Evolutionary conservation across 1,284 basidiomycete species (phyloP).

Genomic region (Cutaneotrichosporon cavernicola): DNA sequence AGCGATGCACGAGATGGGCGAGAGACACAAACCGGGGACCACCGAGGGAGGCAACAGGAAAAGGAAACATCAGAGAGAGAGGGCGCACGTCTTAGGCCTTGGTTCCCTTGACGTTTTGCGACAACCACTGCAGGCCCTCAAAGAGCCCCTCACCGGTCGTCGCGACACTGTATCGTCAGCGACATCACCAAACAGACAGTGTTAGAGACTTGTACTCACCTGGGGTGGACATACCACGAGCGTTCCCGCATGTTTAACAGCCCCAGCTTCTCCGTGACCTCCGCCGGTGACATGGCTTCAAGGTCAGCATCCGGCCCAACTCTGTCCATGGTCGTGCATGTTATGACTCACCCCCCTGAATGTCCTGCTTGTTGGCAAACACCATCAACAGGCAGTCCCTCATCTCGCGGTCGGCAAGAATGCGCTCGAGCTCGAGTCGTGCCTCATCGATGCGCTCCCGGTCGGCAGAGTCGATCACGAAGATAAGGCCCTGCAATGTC

Average conservation of each 20-base stretch:
- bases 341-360: conserved; percentile 76
- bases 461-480: conserved; percentile 72
- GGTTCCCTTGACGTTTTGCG: conserved; percentile 82
- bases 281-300: conserved; percentile 94
- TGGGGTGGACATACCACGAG: conserved; percentile 98
- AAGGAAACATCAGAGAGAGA: neutral
- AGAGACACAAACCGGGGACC: conserved; percentile 6
- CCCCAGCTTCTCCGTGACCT: conserved; percentile 96
- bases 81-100: conserved; percentile 29
- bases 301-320: conserved; percentile 5
- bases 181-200: neutral
- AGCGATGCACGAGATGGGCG: conserved; percentile 11
- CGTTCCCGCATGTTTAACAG: conserved; percentile 94
- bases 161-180: conserved; percentile 67
- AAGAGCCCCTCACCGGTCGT: conserved; percentile 93
- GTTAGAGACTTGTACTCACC: conserved; percentile 59
- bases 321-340: conserved; percentile 1
- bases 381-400: conserved; percentile 94
- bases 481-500: conserved; percentile 60
- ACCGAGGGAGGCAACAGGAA: conserved; percentile 5
- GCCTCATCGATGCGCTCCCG: conserved; percentile 95
- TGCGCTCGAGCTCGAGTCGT: conserved; percentile 91
- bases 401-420: conserved; percentile 97
- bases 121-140: conserved; percentile 93
- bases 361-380: conserved; percentile 99